Evolutionary conservation across 2,329 filamentous ascomycete genomes (phyloP).

Genomic region (Alternaria arborescens): DNA sequence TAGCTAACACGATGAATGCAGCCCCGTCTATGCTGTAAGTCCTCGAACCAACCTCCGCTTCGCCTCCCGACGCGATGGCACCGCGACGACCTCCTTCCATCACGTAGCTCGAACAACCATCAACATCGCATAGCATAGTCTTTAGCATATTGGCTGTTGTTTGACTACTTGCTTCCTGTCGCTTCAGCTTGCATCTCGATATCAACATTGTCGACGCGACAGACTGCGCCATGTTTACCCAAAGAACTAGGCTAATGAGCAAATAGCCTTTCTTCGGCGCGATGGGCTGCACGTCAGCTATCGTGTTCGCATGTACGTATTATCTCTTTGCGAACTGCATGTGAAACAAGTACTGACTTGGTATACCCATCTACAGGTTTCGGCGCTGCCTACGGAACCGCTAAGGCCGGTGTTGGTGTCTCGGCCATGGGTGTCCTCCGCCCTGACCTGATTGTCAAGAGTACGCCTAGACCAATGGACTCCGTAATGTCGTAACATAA

Average conservation of each 20-base stretch:
- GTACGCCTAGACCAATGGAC: constrained; percentile 63
- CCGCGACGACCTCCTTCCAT: constrained; percentile 23
- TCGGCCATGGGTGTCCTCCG: constrained; percentile 97
- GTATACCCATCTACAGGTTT: constrained; percentile 55
- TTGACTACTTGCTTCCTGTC: too few relatives aligned
- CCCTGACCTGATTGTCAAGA: constrained; percentile 99
- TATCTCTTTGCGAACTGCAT: too few relatives aligned
- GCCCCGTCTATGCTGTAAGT: constrained; percentile 99
- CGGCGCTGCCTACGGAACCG: constrained; percentile 96
- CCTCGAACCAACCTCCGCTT: constrained; percentile 30
- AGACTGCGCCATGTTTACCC: constrained; percentile 7
- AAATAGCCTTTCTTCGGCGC: constrained; percentile 89
- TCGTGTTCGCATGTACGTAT: constrained; percentile 82
- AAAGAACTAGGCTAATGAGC: constrained; percentile 31
- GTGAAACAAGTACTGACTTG: too few relatives aligned
- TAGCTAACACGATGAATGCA: constrained; percentile 56
- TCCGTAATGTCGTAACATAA: background rate
- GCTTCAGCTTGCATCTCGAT: too few relatives aligned
- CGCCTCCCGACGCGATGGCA: constrained; percentile 35
- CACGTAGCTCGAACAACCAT: constrained; percentile 11
- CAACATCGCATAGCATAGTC: too few relatives aligned
- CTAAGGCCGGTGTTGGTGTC: constrained; percentile 99
- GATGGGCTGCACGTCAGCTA: constrained; percentile 94
- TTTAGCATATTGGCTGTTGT: too few relatives aligned
- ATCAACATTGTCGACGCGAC: constrained; percentile 2